Evolutionary conservation across 1,139 yeast species (phyloP), one percentile per base, ranked within the genome.

Genomic region (Waltiozyma sp.): DNA sequence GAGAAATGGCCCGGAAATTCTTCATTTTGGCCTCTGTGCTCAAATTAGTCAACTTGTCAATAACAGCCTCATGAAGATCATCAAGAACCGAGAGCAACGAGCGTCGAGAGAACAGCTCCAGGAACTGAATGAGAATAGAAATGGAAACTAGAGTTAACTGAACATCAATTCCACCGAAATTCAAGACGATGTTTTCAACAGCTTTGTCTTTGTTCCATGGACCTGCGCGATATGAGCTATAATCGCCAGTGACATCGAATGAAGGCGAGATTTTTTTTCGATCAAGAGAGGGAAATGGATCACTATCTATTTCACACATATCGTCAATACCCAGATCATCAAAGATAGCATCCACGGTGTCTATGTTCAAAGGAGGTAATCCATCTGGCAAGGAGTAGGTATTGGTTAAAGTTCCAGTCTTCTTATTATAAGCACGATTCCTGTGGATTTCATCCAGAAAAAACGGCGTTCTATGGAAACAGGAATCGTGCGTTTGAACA

Each of bases 381-480:
- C 78, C 75, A 41, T 72, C 69, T 0, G 94, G 91, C 2, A 85
- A 54, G 0, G 89, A 71, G 11, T 81, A 64, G 0, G 86, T 73
- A 0, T 88, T 79, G 14, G 69, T 60, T 15, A 80, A 69, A n/a
- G 76, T 64, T 0, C 81, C 78, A 51, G 61, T 67, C 2, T 71
- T 66, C 19, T 66, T 64, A 14, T 65, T 59, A 53, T 81, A 84
- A 2, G 56, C 55, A 8, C 10, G 21, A 0, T 70, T 69, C 44
- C 77, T 68, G 18, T 65, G 62, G 18, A 72, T 69, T 13, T 68
- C 69, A 10, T 73, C 72, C 16, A 89, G 61, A 34, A 89, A 59
- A 56, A 87, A 88, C 0, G 94, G 80, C 19, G 78, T 67, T 43
- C 98, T 64, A 52, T 85, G 93, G 51, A 76, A 87, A 0, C 95